These are phyloP conservation scores for Moniliella sp. DNA, from an alignment of 1,284 basidiomycete genomes.

Conservation along the genomic window DNA sequence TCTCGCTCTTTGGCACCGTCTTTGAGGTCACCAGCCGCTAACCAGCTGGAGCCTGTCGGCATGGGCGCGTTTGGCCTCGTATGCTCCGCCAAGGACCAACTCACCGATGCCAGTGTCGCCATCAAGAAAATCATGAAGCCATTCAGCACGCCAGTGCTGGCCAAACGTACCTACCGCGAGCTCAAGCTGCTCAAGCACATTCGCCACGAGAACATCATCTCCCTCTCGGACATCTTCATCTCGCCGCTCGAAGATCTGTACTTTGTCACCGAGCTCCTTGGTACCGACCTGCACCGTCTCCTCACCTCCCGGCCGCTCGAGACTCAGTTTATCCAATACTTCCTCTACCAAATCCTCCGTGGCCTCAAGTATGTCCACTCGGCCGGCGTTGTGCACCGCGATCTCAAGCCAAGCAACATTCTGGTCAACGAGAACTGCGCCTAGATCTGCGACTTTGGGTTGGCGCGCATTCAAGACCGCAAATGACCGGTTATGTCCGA, in stretches of 20 bases:
- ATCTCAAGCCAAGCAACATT: slow-evolving; percentile 94
- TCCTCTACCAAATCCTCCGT: slow-evolving; percentile 91
- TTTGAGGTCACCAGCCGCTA: slow-evolving; percentile 63
- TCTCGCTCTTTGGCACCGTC: slow-evolving; percentile 94
- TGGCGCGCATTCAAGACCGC: too few relatives aligned
- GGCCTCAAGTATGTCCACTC: slow-evolving; percentile 98
- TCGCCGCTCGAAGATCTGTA: slow-evolving; percentile 93
- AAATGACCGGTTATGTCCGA: slow-evolving; percentile 30
- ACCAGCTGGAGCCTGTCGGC: slow-evolving; percentile 96
- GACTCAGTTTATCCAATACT: slow-evolving; percentile 99
- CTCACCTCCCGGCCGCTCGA: slow-evolving; percentile 87
- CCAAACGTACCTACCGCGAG: slow-evolving; percentile 90
- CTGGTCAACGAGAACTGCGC: slow-evolving; percentile 99
- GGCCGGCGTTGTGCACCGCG: slow-evolving; percentile 91
- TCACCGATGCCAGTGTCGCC: slow-evolving; percentile 77
- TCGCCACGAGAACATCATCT: slow-evolving; percentile 97
- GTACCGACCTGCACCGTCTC: slow-evolving; percentile 88
- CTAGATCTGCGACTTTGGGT: slow-evolving; percentile 52
- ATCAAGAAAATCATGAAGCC: slow-evolving; percentile 99
- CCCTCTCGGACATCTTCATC: slow-evolving; percentile 93
- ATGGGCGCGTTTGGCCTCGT: slow-evolving; percentile 52
- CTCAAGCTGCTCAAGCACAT: slow-evolving; percentile 97
- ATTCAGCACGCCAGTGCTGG: slow-evolving; percentile 83
- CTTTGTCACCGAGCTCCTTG: slow-evolving; percentile 96
- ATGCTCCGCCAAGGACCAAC: slow-evolving; percentile 84